Conservation (phyloP, 2,329 filamentous ascomycete species). For the Cordyceps farinosa region DNA sequence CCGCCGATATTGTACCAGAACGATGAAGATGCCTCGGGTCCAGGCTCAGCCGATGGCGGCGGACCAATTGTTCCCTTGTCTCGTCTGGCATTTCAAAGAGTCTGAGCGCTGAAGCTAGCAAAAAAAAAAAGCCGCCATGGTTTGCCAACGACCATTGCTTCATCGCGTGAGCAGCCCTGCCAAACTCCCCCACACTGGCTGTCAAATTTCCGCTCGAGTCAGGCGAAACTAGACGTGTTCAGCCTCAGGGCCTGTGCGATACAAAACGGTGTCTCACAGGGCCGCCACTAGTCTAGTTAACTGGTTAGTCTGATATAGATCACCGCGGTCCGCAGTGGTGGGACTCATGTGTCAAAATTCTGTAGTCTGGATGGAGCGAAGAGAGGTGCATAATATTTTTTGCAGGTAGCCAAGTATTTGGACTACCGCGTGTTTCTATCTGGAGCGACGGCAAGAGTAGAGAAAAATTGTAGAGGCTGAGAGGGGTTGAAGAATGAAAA, state of each 20-base stretch:
- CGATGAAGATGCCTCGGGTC: neutral
- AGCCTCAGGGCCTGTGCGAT: neutral
- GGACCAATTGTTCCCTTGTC: neutral
- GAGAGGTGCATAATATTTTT: neutral
- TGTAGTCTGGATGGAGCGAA: neutral
- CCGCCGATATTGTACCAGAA: neutral
- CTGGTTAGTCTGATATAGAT: constrained; percentile 5
- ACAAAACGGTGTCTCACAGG: neutral
- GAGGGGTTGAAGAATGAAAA: neutral
- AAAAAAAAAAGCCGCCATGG: neutral
- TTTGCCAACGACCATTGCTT: neutral
- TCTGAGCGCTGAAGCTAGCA: neutral
- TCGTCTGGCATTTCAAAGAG: neutral
- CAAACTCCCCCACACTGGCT: neutral
- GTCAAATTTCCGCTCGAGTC: neutral
- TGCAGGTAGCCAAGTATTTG: neutral
- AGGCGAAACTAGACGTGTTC: neutral
- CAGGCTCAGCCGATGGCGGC: neutral
- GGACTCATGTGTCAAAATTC: neutral
- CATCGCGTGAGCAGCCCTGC: neutral
- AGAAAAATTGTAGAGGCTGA: neutral
- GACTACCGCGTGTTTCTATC: neutral
- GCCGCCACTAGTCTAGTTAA: neutral
- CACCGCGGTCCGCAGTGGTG: neutral
- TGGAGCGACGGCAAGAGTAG: neutral